These are phyloP conservation scores for Parafenestella ontariensis DNA, from an alignment of 2,329 filamentous ascomycete genomes.

Conservation along the genomic window DNA sequence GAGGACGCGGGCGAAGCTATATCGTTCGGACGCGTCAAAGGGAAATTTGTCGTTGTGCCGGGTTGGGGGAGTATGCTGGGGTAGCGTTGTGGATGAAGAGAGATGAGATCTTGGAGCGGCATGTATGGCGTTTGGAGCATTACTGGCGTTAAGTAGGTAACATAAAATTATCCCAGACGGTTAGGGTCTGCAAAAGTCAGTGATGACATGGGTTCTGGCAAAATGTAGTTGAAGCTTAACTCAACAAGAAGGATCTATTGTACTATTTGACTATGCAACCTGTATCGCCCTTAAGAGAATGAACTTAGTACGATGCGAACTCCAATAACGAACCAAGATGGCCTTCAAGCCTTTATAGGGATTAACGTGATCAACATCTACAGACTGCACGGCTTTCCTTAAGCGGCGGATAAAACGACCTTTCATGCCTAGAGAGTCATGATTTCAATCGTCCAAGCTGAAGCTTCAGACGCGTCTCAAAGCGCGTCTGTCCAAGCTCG, in stretches of 20 bases:
- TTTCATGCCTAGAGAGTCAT: too few species aligned
- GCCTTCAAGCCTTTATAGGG: too few species aligned
- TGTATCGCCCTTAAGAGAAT: too few species aligned
- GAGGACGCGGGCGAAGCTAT: constrained; percentile 55
- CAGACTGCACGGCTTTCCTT: too few species aligned
- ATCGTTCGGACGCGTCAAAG: constrained; percentile 68
- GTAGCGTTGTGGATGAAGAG: background rate
- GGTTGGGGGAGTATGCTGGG: constrained; percentile 57
- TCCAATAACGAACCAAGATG: too few species aligned
- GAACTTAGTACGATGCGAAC: too few species aligned
- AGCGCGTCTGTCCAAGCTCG: background rate
- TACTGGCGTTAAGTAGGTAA: background rate
- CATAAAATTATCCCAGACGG: background rate
- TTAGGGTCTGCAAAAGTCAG: background rate
- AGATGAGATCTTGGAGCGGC: background rate
- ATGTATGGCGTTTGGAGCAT: background rate
- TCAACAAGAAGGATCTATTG: too few species aligned
- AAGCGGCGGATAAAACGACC: too few species aligned
- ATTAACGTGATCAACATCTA: too few species aligned
- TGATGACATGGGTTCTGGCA: background rate
- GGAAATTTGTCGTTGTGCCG: constrained; percentile 69
- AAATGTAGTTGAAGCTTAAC: background rate
- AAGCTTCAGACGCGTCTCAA: constrained; percentile 9
- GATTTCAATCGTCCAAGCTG: background rate
- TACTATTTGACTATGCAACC: too few species aligned